These are phyloP conservation scores for Thermochaetoides dissita DNA, from an alignment of 2,329 filamentous ascomycete genomes.

Conservation along the genomic window DNA sequence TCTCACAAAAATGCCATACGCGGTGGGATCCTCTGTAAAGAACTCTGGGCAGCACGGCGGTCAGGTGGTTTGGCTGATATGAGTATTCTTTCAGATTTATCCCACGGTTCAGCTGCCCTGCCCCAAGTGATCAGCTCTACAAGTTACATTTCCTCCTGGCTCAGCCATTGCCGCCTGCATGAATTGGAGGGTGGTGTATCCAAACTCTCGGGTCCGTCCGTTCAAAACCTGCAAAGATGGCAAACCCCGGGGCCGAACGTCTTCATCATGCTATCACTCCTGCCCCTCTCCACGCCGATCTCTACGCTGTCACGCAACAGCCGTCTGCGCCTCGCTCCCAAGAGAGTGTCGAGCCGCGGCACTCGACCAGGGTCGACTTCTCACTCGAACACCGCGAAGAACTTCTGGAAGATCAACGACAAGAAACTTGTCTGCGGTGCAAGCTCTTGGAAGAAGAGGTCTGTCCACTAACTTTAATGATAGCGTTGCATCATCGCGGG, in stretches of 20 bases:
- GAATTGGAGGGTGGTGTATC: background rate
- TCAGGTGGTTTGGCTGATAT: too few relatives aligned
- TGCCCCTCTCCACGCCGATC: background rate
- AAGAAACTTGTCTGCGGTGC: slow-evolving; percentile 18
- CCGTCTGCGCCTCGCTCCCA: too few relatives aligned
- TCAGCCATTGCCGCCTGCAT: too few relatives aligned
- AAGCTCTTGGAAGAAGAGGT: slow-evolving; percentile 20
- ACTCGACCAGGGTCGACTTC: slow-evolving; percentile 9
- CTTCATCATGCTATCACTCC: background rate
- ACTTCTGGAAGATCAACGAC: slow-evolving; percentile 15
- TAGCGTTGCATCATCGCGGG: background rate
- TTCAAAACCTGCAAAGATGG: background rate
- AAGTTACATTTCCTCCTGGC: too few relatives aligned
- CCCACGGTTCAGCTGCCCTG: too few relatives aligned
- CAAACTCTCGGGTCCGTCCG: slow-evolving; percentile 1
- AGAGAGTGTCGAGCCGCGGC: slow-evolving; percentile 4
- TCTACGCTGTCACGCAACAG: slow-evolving; percentile 4
- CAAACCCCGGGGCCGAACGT: slow-evolving; percentile 1
- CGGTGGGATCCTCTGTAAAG: too few relatives aligned
- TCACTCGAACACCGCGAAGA: slow-evolving; percentile 15
- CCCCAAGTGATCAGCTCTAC: too few relatives aligned
- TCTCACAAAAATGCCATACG: too few relatives aligned
- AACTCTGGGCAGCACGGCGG: too few relatives aligned
- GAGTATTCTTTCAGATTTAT: too few relatives aligned
- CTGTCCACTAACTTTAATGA: background rate